phyloP scores from a whole-genome alignment of 345 rosid species.

The Ceriops tagal region DNA sequence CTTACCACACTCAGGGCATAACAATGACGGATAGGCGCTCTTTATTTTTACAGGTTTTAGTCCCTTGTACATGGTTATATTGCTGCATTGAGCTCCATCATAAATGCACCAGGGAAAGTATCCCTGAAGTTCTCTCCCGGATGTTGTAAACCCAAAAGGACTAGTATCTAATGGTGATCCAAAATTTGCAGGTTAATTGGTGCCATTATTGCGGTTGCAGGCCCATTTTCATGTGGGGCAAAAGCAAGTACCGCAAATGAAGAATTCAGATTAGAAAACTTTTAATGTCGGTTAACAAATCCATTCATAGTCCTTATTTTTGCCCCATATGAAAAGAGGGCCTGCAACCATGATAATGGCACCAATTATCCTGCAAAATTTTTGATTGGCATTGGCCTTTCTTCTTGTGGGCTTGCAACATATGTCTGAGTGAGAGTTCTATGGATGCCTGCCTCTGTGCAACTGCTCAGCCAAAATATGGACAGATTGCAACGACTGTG shows the following conservation, averaged over 20 bases:
- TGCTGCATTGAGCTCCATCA: constrained; percentile 66
- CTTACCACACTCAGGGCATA: constrained; percentile 70
- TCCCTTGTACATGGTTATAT: constrained; percentile 78
- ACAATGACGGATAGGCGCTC: constrained; percentile 80
- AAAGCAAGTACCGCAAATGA: constrained; percentile 52
- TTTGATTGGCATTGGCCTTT: no score
- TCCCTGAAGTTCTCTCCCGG: neutral
- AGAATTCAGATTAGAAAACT: constrained; percentile 13
- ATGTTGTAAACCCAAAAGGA: neutral
- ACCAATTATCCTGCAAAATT: no score
- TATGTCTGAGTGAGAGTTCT: no score
- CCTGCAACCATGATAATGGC: neutral
- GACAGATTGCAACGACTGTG: no score
- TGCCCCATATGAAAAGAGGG: neutral
- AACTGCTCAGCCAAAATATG: no score
- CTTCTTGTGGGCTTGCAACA: no score
- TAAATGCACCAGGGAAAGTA: constrained; percentile 89
- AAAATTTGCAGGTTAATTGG: constrained; percentile 60
- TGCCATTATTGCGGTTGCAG: constrained; percentile 62
- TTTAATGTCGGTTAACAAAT: constrained; percentile 30
- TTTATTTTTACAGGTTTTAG: constrained; percentile 76
- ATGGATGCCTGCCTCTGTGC: no score
- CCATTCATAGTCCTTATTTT: neutral
- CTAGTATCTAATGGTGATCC: neutral
- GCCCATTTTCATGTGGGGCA: constrained; percentile 81